These are phyloP conservation scores for Podosphaera leucotricha DNA, from an alignment of 2,329 filamentous ascomycete species.

Conservation along the genomic window DNA sequence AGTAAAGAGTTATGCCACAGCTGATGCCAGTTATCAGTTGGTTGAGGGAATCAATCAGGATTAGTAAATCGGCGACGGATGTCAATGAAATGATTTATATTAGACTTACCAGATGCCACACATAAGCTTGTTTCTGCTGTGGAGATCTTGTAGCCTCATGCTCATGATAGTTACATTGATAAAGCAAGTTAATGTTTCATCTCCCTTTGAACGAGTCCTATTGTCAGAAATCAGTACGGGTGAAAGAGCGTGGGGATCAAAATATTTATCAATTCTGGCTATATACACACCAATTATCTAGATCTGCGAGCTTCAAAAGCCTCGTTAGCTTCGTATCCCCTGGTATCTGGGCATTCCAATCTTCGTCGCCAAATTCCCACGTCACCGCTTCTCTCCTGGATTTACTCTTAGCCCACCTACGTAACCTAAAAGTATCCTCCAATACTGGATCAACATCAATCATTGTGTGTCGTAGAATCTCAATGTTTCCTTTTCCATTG, in stretches of 20 bases:
- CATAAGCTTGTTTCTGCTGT: slow-evolving; percentile 17
- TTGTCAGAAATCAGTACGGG: neutral
- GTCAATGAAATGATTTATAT: neutral
- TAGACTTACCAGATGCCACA: slow-evolving; percentile 20
- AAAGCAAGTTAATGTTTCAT: slow-evolving; percentile 19
- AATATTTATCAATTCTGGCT: neutral
- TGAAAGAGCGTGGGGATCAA: neutral
- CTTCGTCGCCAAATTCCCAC: slow-evolving; percentile 21
- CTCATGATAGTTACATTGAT: slow-evolving; percentile 13
- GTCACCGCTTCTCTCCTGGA: slow-evolving; percentile 26
- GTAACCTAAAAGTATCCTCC: slow-evolving; percentile 28
- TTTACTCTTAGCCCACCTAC: slow-evolving; percentile 22
- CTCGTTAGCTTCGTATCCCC: slow-evolving; percentile 15
- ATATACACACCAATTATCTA: slow-evolving; percentile 18
- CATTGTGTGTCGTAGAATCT: slow-evolving; percentile 21
- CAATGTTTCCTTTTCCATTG: slow-evolving; percentile 11
- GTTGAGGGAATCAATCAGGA: neutral
- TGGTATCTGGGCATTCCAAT: slow-evolving; percentile 18
- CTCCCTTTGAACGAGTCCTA: slow-evolving; percentile 16
- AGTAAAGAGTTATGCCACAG: slow-evolving; percentile 29
- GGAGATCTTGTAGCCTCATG: slow-evolving; percentile 10
- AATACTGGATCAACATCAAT: slow-evolving; percentile 31
- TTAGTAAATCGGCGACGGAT: neutral
- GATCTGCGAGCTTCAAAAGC: slow-evolving; percentile 21
- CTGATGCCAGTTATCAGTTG: slow-evolving; percentile 12